Evolutionary conservation across 2,329 filamentous ascomycete genomes (phyloP).

Genomic region (Curvularia eragrostidis): DNA sequence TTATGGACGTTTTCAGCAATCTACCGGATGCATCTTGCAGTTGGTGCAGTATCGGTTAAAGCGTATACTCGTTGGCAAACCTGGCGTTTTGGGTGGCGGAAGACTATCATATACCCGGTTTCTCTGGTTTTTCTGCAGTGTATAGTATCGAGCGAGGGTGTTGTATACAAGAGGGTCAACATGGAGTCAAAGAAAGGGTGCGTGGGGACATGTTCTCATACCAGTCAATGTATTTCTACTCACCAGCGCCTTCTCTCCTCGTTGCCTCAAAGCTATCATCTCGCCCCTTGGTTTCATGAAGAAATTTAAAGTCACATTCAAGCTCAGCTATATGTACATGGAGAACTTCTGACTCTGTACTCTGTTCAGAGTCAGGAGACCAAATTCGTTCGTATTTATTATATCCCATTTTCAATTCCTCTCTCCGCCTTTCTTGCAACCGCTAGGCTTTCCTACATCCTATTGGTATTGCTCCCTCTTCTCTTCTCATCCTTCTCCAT

Average conservation of each 20-base stretch:
- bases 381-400: not conserved
- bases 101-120: not conserved
- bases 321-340: not conserved
- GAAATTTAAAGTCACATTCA: not conserved
- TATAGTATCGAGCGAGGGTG: not conserved
- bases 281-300: not conserved
- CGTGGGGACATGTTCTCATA: not conserved
- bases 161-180: not conserved
- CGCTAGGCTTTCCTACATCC: not conserved
- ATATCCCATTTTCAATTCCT: not conserved
- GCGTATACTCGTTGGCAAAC: not conserved
- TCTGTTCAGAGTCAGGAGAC: not conserved
- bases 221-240: not conserved
- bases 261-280: not conserved
- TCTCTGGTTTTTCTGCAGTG: not conserved
- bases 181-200: not conserved
- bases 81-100: not conserved
- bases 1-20: not conserved
- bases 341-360: not conserved
- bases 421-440: too few relatives aligned
- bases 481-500: constrained; percentile 22
- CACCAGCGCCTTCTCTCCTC: not conserved
- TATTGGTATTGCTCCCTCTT: constrained; percentile 4
- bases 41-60: not conserved
- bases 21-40: not conserved